Base-by-base conservation (phyloP, 1,284 basidiomycete genomes). In the Ceratobasidium sp. region DNA sequence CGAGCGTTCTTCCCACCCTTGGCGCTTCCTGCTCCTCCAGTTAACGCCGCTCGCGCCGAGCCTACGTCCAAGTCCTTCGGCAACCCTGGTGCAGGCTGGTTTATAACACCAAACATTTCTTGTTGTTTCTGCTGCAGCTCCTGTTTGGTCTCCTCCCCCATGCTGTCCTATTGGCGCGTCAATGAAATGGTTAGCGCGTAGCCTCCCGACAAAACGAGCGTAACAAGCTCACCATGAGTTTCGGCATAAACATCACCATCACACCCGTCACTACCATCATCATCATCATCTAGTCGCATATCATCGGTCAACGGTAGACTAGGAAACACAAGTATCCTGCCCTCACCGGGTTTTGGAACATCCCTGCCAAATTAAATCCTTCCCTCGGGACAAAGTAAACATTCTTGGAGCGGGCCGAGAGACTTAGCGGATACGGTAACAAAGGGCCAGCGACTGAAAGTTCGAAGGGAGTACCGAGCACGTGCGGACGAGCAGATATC, bases 301-400 rank as follows among this genome's bases (percentile, higher is more conserved):
- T 36, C 59, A 7, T 49, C 21, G n/a, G 33, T 64, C 49, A 64
- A 49, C 16, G 8, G 7, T 49, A 19, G 23, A 36, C 46, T 29
- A 27, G 42, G 52, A 41, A 46, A 6, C 42, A 49, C 25, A 14
- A 30, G 25, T 46, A 4, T 21, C 14, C 13, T 14, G 13, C 36
- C n/a, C 60, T 23, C 44, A 66, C 60, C 60, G 69, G 69, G 36
- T 70, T 70, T 50, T 56, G 59, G 50, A 70, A 57, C 69, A 70
- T 70, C 16, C 69, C 69, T 33, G 56, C 56, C 44, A 70, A 25
- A 53, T 56, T 67, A 41, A 67, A 67, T 9, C 62, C 62, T 56
- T 67, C 62, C 36, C 69, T 56, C 13, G 46, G 60, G 41, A 56
- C 46, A 25, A 58, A 70, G 46, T 50, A 56, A 30, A 33, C 30